Conservation (phyloP, 495 filamentous ascomycete species). For the Neurospora sp. region DNA sequence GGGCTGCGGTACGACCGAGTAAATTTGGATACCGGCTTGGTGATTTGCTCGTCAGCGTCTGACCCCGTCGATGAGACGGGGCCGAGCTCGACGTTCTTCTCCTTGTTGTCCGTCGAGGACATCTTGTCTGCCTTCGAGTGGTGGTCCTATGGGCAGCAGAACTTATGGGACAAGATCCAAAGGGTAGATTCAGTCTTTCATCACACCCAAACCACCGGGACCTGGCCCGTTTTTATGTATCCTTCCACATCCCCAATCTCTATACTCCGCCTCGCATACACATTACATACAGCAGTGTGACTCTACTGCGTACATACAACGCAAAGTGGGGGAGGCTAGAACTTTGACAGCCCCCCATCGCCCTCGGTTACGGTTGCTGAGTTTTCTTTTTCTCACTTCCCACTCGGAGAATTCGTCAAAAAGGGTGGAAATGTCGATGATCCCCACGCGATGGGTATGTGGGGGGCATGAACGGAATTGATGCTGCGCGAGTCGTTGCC, state of each 20-base stretch:
- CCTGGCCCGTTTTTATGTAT: background rate
- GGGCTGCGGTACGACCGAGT: conserved; percentile 42
- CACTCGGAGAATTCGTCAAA: background rate
- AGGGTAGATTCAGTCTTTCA: background rate
- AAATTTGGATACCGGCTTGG: conserved; percentile 21
- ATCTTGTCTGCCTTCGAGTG: conserved; percentile 3
- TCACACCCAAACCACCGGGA: background rate
- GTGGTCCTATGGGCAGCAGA: background rate
- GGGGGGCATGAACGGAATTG: background rate
- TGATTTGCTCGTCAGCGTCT: conserved; percentile 3
- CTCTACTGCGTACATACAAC: background rate
- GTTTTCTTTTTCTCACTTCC: background rate
- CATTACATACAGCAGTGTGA: background rate
- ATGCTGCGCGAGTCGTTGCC: background rate
- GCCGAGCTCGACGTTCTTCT: conserved; percentile 6
- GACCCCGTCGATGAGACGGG: background rate
- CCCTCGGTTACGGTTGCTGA: background rate
- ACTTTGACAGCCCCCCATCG: background rate
- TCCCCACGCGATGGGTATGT: background rate
- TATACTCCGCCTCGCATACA: background rate
- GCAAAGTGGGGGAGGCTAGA: background rate
- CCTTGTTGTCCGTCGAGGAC: conserved; percentile 10
- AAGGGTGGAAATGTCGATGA: background rate
- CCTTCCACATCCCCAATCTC: background rate
- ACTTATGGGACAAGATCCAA: background rate